These are phyloP conservation scores for Phytopythium cucurbitacearum DNA, from an alignment of 352 stramenopile species.

Conservation along the genomic window DNA sequence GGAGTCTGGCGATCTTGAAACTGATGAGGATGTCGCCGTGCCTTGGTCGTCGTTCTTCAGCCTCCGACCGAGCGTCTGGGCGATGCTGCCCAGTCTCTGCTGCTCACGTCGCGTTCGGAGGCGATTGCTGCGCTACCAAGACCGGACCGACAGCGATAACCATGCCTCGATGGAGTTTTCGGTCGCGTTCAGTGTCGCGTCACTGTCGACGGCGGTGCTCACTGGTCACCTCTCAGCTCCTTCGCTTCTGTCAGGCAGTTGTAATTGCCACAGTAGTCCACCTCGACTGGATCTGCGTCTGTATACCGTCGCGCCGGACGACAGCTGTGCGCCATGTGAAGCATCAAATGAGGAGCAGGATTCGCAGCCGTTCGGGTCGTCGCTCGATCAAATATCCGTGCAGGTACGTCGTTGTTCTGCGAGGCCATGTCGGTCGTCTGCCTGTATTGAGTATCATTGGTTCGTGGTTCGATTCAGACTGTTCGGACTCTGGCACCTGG, in stretches of 20 bases:
- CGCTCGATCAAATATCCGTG: not conserved
- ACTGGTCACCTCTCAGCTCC: not conserved
- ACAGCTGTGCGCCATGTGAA: not conserved
- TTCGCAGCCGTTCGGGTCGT: not conserved
- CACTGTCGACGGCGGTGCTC: conserved; percentile 14
- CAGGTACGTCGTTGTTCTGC: not conserved
- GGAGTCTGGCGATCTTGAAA: not conserved
- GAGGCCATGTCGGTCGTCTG: not conserved
- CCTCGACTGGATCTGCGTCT: conserved; percentile 1
- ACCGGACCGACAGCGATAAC: not conserved
- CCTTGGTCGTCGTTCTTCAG: conserved; percentile 21
- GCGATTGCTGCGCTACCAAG: conserved; percentile 4
- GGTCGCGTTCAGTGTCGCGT: conserved; percentile 15
- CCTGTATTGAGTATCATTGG: not conserved
- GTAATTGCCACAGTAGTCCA: not conserved
- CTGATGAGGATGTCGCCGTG: conserved; percentile 6
- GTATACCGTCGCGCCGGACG: not conserved
- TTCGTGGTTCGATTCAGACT: conserved; percentile 10
- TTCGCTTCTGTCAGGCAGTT: not conserved
- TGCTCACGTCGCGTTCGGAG: conserved; percentile 10
- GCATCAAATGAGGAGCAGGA: not conserved
- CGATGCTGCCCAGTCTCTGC: conserved; percentile 12
- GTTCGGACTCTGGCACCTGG: conserved; percentile 25
- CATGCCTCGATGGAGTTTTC: conserved; percentile 1
- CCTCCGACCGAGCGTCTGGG: conserved; percentile 22